Evolutionary conservation across 2,329 filamentous ascomycete genomes (phyloP).

Genomic region (Phaeoacremonium minimum): DNA sequence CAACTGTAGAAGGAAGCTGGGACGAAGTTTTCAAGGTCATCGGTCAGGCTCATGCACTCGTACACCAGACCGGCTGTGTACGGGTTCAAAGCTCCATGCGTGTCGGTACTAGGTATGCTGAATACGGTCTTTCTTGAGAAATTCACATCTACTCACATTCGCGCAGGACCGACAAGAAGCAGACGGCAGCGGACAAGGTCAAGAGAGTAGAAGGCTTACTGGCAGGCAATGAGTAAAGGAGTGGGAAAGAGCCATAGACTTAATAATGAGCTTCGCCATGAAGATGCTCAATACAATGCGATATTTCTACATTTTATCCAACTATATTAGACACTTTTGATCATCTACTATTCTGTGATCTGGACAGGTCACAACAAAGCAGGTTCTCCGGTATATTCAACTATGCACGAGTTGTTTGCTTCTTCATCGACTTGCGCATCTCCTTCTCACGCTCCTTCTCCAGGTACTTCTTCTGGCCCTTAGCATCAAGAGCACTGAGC

Average conservation of each 20-base stretch:
- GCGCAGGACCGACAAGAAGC: conserved; percentile 75
- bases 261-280: no score
- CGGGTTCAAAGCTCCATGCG: conserved; percentile 87
- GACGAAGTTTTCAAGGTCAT: conserved; percentile 80
- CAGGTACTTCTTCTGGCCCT: conserved; percentile 81
- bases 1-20: conserved; percentile 90
- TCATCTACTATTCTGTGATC: no score
- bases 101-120: conserved; percentile 67
- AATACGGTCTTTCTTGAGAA: background rate
- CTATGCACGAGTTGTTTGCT: conserved; percentile 48
- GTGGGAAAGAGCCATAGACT: no score
- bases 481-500: conserved; percentile 70
- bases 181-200: conserved; percentile 79
- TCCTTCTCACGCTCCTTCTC: conserved; percentile 78
- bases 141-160: background rate
- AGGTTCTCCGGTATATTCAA: background rate
- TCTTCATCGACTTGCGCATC: conserved; percentile 50
- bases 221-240: conserved; percentile 18
- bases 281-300: no score
- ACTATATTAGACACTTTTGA: no score
- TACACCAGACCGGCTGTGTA: conserved; percentile 73
- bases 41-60: conserved; percentile 76
- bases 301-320: background rate
- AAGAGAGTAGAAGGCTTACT: conserved; percentile 51
- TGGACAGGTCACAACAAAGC: no score